Conservation (phyloP, 495 filamentous ascomycete species). For the Podospora australis region DNA sequence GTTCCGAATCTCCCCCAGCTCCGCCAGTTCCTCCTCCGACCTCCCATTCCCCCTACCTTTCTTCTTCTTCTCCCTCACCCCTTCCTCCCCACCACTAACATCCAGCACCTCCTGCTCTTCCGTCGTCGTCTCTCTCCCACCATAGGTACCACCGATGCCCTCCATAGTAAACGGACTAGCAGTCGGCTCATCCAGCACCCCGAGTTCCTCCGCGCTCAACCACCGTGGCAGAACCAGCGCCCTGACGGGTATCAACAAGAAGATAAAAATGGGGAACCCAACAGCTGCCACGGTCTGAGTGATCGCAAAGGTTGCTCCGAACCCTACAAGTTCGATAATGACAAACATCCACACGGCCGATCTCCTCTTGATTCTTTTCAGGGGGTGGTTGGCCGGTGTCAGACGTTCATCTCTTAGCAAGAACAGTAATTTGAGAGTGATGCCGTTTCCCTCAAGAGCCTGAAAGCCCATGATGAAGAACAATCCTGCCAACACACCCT, state of each 20-base stretch:
- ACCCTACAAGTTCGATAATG: slow-evolving; percentile 66
- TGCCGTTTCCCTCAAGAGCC: slow-evolving; percentile 74
- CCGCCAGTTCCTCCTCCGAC: slow-evolving; percentile 29
- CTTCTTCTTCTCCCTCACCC: background rate
- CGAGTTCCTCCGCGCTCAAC: slow-evolving; percentile 63
- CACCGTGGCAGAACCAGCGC: slow-evolving; percentile 64
- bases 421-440: slow-evolving; percentile 75
- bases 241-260: slow-evolving; percentile 70
- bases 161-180: slow-evolving; percentile 83
- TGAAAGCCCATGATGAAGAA: slow-evolving; percentile 94
- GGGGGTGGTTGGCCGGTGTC: slow-evolving; percentile 58
- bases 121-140: slow-evolving; percentile 14
- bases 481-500: slow-evolving; percentile 79
- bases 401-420: slow-evolving; percentile 60
- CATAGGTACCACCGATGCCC: slow-evolving; percentile 68
- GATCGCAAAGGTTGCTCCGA: slow-evolving; percentile 87
- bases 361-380: slow-evolving; percentile 56
- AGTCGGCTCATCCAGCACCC: slow-evolving; percentile 68
- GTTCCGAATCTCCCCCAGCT: slow-evolving; percentile 25
- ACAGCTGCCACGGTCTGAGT: slow-evolving; percentile 93
- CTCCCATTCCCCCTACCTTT: too few relatives aligned
- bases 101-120: background rate
- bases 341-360: slow-evolving; percentile 71
- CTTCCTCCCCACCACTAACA: slow-evolving; percentile 6
- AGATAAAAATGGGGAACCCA: slow-evolving; percentile 84